Percentiles rank a stretch among this genome's conserved stretches.
Conservation (phyloP, 2,329 filamentous ascomycete genomes). For the Tolypocladium amazonense region DNA sequence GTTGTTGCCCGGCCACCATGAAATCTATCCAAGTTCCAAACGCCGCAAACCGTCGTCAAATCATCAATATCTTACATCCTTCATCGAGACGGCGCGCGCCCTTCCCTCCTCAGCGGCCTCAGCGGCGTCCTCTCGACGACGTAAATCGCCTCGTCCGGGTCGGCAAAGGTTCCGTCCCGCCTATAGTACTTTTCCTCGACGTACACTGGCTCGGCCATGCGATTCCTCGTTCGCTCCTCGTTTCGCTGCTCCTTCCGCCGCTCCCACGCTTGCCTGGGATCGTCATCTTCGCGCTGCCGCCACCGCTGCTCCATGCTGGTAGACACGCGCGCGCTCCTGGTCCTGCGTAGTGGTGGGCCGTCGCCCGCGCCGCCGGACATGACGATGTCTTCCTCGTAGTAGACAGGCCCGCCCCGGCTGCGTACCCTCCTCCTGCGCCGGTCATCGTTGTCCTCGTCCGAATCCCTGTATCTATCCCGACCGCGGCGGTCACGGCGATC, state of each 20-base stretch:
- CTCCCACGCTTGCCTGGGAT: not conserved
- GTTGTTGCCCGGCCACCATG: not conserved
- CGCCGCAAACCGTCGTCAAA: not conserved
- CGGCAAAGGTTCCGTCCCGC: slow-evolving; percentile 6
- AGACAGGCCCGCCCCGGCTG: not conserved
- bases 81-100: not conserved
- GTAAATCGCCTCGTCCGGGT: slow-evolving; percentile 1
- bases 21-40: not conserved
- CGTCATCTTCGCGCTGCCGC: slow-evolving; percentile 5
- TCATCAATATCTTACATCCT: not conserved
- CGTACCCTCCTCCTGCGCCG: not conserved
- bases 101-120: not conserved
- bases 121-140: slow-evolving; percentile 1
- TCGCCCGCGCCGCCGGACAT: not conserved
- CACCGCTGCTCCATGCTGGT: slow-evolving; percentile 7
- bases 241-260: not conserved
- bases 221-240: slow-evolving; percentile 8
- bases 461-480: not conserved
- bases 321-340: slow-evolving; percentile 5
- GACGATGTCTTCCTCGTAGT: not conserved
- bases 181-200: slow-evolving; percentile 10
- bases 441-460: slow-evolving; percentile 3
- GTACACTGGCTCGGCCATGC: slow-evolving; percentile 3
- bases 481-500: not conserved
- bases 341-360: not conserved